These are phyloP conservation scores for Sclerotiophoma versabilis DNA, from an alignment of 2,329 filamentous ascomycete genomes.

Conservation along the genomic window DNA sequence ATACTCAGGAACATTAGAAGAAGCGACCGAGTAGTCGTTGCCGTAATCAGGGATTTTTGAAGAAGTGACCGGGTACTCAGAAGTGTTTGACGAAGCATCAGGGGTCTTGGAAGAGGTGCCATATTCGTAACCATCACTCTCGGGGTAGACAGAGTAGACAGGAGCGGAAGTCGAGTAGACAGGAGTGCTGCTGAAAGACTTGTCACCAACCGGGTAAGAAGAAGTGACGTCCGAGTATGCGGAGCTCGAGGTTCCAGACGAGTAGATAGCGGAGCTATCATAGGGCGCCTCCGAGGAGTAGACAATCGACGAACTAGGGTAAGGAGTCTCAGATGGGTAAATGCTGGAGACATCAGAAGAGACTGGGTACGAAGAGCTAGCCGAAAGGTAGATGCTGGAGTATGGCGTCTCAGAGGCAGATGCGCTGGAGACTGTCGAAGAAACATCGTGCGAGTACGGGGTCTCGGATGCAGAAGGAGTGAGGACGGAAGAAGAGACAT, in stretches of 20 bases:
- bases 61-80: not conserved
- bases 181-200: constrained; percentile 9
- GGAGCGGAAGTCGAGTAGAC: constrained; percentile 15
- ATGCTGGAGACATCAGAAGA: constrained; percentile 1
- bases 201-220: not conserved
- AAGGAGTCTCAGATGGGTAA: constrained; percentile 3
- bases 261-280: not conserved
- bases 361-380: constrained; percentile 1
- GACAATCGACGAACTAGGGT: not conserved
- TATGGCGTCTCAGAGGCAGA: constrained; percentile 4
- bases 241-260: constrained; percentile 4
- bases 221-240: constrained; percentile 4
- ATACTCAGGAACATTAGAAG: not conserved
- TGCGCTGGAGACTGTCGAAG: constrained; percentile 1
- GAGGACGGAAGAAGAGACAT: not conserved
- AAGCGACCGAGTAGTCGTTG: not conserved
- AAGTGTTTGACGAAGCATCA: not conserved
- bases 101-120: constrained; percentile 3
- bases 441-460: not conserved
- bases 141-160: constrained; percentile 13
- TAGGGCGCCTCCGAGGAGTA: constrained; percentile 3
- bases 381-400: not conserved
- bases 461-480: constrained; percentile 1
- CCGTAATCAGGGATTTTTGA: not conserved
- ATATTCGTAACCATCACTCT: not conserved